A percentile compares a stretch with the other conserved stretches of the same genome.
Conservation (phyloP, 2,329 filamentous ascomycete species). For the Colletotrichum salicis region DNA sequence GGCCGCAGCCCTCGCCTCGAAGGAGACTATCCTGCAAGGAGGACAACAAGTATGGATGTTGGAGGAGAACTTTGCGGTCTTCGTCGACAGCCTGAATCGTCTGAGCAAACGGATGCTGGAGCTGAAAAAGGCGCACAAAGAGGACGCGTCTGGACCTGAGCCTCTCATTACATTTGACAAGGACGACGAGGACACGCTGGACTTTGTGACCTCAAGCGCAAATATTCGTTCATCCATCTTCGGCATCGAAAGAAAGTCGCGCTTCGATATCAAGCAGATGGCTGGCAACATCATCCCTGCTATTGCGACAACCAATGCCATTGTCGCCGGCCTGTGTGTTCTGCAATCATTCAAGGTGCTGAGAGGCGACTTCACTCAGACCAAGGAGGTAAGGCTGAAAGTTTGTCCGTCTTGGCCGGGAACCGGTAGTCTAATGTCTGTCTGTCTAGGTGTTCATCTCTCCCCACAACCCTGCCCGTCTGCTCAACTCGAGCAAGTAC, state of each 20-base stretch:
- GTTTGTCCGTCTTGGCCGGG: neutral
- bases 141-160: slow-evolving; percentile 59
- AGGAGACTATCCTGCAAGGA: slow-evolving; percentile 66
- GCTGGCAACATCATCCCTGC: slow-evolving; percentile 98
- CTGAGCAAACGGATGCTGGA: slow-evolving; percentile 79
- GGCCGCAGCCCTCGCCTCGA: slow-evolving; percentile 57
- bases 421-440: slow-evolving; percentile 1
- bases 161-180: slow-evolving; percentile 92
- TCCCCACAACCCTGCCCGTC: slow-evolving; percentile 67
- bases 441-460: slow-evolving; percentile 77
- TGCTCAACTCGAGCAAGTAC: slow-evolving; percentile 67
- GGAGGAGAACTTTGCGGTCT: slow-evolving; percentile 85
- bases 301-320: slow-evolving; percentile 97
- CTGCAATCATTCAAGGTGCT: slow-evolving; percentile 93
- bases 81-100: slow-evolving; percentile 83
- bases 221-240: slow-evolving; percentile 93
- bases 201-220: slow-evolving; percentile 91
- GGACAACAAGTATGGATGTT: slow-evolving; percentile 85
- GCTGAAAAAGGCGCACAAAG: slow-evolving; percentile 61
- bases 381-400: slow-evolving; percentile 72
- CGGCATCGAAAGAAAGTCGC: slow-evolving; percentile 85
- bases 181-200: slow-evolving; percentile 92
- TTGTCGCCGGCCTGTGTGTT: slow-evolving; percentile 92
- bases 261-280: slow-evolving; percentile 99
- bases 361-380: slow-evolving; percentile 73